A percentile compares a stretch with the other conserved stretches of the same genome.
These are phyloP conservation scores for Afroboletus lepidellus DNA, from an alignment of 1,284 basidiomycete species.

Conservation along the genomic window DNA sequence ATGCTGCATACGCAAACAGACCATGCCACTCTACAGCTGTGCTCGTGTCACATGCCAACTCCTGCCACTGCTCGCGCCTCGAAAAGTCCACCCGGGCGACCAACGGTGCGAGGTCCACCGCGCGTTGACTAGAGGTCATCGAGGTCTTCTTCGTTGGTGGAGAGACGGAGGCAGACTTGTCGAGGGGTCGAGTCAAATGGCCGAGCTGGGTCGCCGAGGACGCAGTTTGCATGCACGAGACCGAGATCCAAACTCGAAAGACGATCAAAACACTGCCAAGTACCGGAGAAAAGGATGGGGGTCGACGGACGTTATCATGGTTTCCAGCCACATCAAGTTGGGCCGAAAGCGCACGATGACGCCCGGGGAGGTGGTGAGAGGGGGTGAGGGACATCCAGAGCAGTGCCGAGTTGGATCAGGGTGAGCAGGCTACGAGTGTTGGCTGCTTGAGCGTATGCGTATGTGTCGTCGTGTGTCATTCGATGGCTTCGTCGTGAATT, in stretches of 20 bases:
- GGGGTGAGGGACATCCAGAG: neutral
- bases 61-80: neutral
- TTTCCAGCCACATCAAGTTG: slow-evolving; percentile 13
- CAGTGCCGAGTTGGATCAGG: slow-evolving; percentile 11
- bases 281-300: neutral
- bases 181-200: neutral
- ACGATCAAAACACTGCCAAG: slow-evolving; percentile 13
- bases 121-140: neutral
- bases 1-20: slow-evolving; percentile 9
- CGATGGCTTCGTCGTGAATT: slow-evolving; percentile 10
- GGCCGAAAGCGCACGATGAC: slow-evolving; percentile 11
- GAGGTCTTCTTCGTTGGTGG: neutral
- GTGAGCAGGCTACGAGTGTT: slow-evolving; percentile 15
- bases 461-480: slow-evolving; percentile 10
- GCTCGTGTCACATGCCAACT: slow-evolving; percentile 11
- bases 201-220: neutral
- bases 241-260: slow-evolving; percentile 14
- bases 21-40: slow-evolving; percentile 9
- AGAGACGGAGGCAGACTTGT: neutral
- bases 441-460: slow-evolving; percentile 16
- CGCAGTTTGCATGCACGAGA: slow-evolving; percentile 6
- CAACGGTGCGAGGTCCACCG: slow-evolving; percentile 1
- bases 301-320: slow-evolving; percentile 4
- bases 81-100: neutral
- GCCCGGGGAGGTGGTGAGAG: slow-evolving; percentile 7